Conservation (phyloP, 441 rosid genomes). For the Mallotus repandus region DNA sequence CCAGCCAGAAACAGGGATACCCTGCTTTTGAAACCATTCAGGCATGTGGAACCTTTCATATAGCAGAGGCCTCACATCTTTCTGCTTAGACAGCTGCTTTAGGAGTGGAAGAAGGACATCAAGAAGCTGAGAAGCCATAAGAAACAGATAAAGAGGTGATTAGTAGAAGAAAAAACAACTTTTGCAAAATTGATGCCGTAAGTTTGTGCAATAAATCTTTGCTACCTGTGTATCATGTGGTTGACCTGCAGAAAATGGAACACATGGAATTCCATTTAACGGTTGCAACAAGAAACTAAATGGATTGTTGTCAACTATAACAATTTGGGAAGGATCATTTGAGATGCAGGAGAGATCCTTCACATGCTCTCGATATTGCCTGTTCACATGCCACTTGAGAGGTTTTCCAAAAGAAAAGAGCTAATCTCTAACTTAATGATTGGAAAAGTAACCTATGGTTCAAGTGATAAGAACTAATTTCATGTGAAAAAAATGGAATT, state of each 20-base stretch:
- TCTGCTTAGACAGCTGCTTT: slow-evolving; percentile 71
- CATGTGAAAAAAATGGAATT: not conserved
- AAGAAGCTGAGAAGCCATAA: slow-evolving; percentile 57
- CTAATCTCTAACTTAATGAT: slow-evolving; percentile 1
- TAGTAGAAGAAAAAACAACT: slow-evolving; percentile 18
- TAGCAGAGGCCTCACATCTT: slow-evolving; percentile 71
- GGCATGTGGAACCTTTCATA: slow-evolving; percentile 83
- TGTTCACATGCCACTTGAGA: slow-evolving; percentile 29
- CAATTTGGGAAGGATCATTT: slow-evolving; percentile 66
- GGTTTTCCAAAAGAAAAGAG: slow-evolving; percentile 10
- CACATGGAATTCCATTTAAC: slow-evolving; percentile 86
- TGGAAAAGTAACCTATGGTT: not conserved
- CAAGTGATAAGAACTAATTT: not conserved
- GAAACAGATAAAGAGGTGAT: not conserved
- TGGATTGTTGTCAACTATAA: slow-evolving; percentile 92
- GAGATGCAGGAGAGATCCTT: slow-evolving; percentile 84
- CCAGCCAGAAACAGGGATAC: slow-evolving; percentile 71
- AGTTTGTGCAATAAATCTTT: not conserved
- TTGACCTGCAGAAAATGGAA: slow-evolving; percentile 83
- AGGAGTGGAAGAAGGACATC: slow-evolving; percentile 88
- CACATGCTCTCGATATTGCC: slow-evolving; percentile 84
- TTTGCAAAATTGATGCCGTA: not conserved
- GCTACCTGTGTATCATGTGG: slow-evolving; percentile 79
- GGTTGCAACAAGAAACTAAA: slow-evolving; percentile 97
- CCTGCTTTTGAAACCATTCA: slow-evolving; percentile 92